Conservation (phyloP, 495 filamentous ascomycete species). For the Hypoxylon fuscum region DNA sequence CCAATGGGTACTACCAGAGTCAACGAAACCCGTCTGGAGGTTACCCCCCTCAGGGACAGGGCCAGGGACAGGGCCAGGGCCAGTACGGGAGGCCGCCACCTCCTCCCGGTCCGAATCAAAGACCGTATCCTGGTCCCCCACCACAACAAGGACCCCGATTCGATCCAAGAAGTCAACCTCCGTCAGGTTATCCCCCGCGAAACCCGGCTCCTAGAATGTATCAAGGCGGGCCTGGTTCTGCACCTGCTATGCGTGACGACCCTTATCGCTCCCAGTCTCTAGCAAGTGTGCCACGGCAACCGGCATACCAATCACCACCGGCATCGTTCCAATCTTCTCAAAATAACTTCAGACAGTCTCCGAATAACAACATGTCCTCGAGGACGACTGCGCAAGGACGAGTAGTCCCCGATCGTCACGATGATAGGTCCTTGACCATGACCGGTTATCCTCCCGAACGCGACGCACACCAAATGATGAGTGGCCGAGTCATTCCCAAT, state of each 20-base stretch:
- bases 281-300: constrained; percentile 73
- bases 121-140: constrained; percentile 67
- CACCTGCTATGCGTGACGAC: constrained; percentile 83
- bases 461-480: constrained; percentile 87
- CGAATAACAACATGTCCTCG: constrained; percentile 67
- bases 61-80: constrained; percentile 30
- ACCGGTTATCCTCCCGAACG: constrained; percentile 79
- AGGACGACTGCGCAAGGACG: constrained; percentile 91
- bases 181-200: constrained; percentile 61
- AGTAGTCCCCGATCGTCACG: constrained; percentile 86
- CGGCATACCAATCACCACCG: constrained; percentile 70
- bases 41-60: constrained; percentile 41
- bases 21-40: constrained; percentile 61
- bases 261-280: constrained; percentile 91
- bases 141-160: constrained; percentile 44
- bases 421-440: constrained; percentile 96
- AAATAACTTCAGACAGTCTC: constrained; percentile 78
- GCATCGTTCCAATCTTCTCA: constrained; percentile 73
- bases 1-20: constrained; percentile 66
- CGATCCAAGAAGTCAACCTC: constrained; percentile 56
- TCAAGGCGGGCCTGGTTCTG: constrained; percentile 58
- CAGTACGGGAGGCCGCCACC: constrained; percentile 36
- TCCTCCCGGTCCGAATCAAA: constrained; percentile 34
- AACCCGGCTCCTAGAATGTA: constrained; percentile 65
- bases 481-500: constrained; percentile 84